Base-by-base conservation (phyloP, 352 stramenopile genomes). In the Thalassiosira pacifica region DNA sequence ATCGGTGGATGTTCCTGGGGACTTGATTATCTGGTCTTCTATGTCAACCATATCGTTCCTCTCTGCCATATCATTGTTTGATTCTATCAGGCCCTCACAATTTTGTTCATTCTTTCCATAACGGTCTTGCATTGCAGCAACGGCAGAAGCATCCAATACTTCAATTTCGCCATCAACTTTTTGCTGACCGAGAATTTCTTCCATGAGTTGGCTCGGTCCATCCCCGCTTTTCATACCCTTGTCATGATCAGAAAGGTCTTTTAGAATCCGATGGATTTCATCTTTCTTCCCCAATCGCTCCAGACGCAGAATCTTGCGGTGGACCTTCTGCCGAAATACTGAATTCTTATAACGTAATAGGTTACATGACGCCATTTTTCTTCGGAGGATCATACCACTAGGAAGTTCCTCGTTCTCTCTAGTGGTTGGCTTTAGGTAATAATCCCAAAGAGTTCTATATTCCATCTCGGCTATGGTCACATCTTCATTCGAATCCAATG, bases 341-440 rank as follows among this genome's bases (percentile, higher is more conserved):
- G 67, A 74, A 8, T 64, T 77, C 26, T 78, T 87, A n/a, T 24
- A 83, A 9, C 80, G 72, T 13, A 87, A 48, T 26, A 87, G 18
- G 48, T 40, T 75, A 52, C 52, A 72, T 1, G 8, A 31, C 11
- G 32, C 73, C 32, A 2, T 69, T 69, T 66, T 87, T 53, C 72
- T 71, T 70, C 80, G 67, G 55, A 87, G 26, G 18, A 64, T 57
- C 59, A 87, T 87, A n/a, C 72, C 80, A 57, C 52, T 57, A 22
- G 45, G 24, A 32, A 61, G 34, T 60, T 87, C 80, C 45, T 87
- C 80, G 31, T 87, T 65, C 18, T 76, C 26, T 71, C 80, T 53
- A 10, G 48, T 32, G 10, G 55, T 52, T 29, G 72, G 72, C 26
- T 69, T 27, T 13, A 87, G 63, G n/a, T 87, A 87, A 63, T 79